phyloP scores from a whole-genome alignment of 1,139 yeast genomes.

The Eremothecium gossypii region DNA sequence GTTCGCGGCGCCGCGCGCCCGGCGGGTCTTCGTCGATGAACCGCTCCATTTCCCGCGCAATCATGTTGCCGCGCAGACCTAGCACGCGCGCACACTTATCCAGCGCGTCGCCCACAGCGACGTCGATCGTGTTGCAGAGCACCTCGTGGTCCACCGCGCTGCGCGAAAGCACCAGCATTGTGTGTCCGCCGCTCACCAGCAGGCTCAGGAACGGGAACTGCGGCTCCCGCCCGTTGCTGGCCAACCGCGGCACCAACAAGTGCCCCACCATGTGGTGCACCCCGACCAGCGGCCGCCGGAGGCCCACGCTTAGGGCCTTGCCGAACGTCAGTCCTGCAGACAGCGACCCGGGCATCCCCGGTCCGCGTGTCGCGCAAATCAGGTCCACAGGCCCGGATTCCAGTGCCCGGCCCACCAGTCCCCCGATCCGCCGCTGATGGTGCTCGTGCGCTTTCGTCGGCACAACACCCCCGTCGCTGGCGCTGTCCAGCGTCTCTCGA shows the following conservation, averaged over 20 bases:
- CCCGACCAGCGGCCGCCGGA: slow-evolving; percentile 71
- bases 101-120: slow-evolving; percentile 87
- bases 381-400: slow-evolving; percentile 47
- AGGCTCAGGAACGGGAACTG: slow-evolving; percentile 71
- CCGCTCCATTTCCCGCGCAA: slow-evolving; percentile 72
- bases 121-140: slow-evolving; percentile 68
- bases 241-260: slow-evolving; percentile 57
- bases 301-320: slow-evolving; percentile 73
- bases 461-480: slow-evolving; percentile 68
- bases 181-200: slow-evolving; percentile 90
- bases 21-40: slow-evolving; percentile 36
- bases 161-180: slow-evolving; percentile 67
- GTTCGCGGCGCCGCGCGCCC: slow-evolving; percentile 16
- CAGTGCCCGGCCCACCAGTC: slow-evolving; percentile 35
- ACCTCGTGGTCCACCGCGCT: slow-evolving; percentile 59
- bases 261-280: slow-evolving; percentile 98
- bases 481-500: slow-evolving; percentile 60
- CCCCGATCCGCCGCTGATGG: slow-evolving; percentile 53
- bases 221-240: slow-evolving; percentile 30
- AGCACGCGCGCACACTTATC: slow-evolving; percentile 88
- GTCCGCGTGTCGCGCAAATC: slow-evolving; percentile 88
- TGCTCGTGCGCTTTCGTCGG: slow-evolving; percentile 81
- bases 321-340: slow-evolving; percentile 78
- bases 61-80: slow-evolving; percentile 72
- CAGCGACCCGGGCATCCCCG: slow-evolving; percentile 91